Base-by-base conservation (phyloP, 768 basidiomycete species). In the Phylloporus sp. region DNA sequence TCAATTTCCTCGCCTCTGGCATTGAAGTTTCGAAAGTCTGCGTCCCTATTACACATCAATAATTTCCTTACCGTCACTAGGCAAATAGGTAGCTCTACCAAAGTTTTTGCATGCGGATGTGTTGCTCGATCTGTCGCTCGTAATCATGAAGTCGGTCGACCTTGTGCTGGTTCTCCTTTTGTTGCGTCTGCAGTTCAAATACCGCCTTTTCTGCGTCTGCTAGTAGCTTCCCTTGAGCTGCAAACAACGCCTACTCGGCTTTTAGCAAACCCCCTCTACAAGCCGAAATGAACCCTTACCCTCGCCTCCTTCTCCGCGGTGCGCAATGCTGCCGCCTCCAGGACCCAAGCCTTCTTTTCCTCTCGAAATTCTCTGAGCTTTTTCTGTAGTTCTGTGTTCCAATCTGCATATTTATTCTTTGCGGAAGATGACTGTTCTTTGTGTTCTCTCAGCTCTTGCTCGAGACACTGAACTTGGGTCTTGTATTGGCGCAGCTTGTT, bases 71-170 rank as follows among this genome's bases (percentile, higher is more conserved):
- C 24, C 1, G 20, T 32, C 20, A 32, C n/a, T 6, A 27, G n/a
- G 4, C 20, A n/a, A n/a, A 20, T 9, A n/a, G 36, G 17, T 23
- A 1, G 10, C 65, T 79, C 24, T 63, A 89, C 92, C 91, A 95
- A 54, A 91, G 66, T 41, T 77, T 75, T 59, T 90, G 86, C 58
- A 86, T 77, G 46, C 81, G 79, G 34, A 84, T 70, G 49, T 90
- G 77, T 57, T 92, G 87, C 42, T 89, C 84, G 36, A 95, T 90
- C 55, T 88, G 84, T n/a, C 70, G 72, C 61, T 96, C 92, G 54
- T 93, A 95, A 63, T 95, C 90, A 40, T 74, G 70, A 34, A 95
- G 71, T 15, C 86, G 78, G 50, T 84, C 81, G 11, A 95, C 78
- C 60, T 93, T 93, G 57, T 87, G 87, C 49, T 82, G 78, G 37